Percentiles rank a stretch among this genome's conserved stretches.
Conservation (phyloP, 805 yeast species). For the Starmera dryadoides region DNA sequence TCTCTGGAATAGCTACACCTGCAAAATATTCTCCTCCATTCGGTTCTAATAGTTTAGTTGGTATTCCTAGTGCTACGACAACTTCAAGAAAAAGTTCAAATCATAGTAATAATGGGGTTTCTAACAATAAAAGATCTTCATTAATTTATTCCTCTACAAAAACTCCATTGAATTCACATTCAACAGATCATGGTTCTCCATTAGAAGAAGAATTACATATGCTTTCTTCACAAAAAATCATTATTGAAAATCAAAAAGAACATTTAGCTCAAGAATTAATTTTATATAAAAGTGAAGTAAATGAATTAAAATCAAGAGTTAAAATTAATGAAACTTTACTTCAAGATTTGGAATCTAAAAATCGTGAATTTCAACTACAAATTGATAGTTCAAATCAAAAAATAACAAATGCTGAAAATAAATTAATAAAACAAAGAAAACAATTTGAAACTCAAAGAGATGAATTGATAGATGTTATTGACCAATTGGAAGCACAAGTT, state of each 20-base stretch:
- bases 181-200: neutral
- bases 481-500: conserved; percentile 45
- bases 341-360: conserved; percentile 7
- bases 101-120: too few relatives aligned
- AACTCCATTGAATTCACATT: conserved; percentile 3
- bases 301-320: neutral
- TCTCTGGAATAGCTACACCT: conserved; percentile 1
- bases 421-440: conserved; percentile 36
- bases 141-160: conserved; percentile 3
- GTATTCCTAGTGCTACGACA: neutral
- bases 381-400: conserved; percentile 13
- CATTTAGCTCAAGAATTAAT: conserved; percentile 36
- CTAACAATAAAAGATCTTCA: conserved; percentile 1
- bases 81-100: neutral
- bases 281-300: conserved; percentile 20
- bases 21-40: conserved; percentile 2
- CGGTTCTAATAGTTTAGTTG: neutral
- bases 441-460: conserved; percentile 47
- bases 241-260: conserved; percentile 20
- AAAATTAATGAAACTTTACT: conserved; percentile 8
- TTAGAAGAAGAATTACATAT: conserved; percentile 15
- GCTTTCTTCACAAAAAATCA: conserved; percentile 10
- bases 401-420: conserved; percentile 27
- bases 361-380: conserved; percentile 2
- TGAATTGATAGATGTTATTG: conserved; percentile 53